phyloP scores from a whole-genome alignment of 2,329 filamentous ascomycete species.

The Neofusicoccum sp. region DNA sequence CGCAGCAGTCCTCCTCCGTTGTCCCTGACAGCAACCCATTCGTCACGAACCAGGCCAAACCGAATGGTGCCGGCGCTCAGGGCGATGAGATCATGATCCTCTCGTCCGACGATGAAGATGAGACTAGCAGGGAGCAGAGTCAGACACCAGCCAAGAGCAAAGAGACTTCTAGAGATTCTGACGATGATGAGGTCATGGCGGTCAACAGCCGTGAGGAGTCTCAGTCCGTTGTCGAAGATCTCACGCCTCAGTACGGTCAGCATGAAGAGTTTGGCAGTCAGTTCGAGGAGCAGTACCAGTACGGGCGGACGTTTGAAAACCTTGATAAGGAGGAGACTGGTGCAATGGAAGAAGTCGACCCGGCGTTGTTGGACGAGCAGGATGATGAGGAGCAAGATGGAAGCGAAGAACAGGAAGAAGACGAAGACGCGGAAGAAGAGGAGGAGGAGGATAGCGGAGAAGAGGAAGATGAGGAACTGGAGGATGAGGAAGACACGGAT shows the following conservation, averaged over 20 bases:
- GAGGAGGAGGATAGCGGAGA: not conserved
- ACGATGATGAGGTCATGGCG: not conserved
- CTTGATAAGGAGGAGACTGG: not conserved
- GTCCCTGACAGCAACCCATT: constrained; percentile 6
- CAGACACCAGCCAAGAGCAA: not conserved
- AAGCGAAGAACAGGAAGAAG: not conserved
- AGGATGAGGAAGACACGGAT: not conserved
- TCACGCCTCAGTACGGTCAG: not conserved
- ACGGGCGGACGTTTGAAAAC: not conserved
- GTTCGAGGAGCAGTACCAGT: not conserved
- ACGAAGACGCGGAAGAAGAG: not conserved
- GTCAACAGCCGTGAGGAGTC: not conserved
- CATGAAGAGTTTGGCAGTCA: not conserved
- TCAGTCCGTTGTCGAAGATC: not conserved
- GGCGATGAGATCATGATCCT: constrained; percentile 10
- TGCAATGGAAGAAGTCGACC: not conserved
- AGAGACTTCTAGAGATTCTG: not conserved
- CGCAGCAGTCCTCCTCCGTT: not conserved
- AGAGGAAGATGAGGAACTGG: not conserved
- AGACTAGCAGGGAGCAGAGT: not conserved
- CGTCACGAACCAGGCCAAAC: not conserved
- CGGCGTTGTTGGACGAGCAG: not conserved
- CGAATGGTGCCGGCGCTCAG: not conserved
- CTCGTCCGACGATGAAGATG: constrained; percentile 13
- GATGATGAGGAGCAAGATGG: not conserved